Evolutionary conservation across 2,329 filamentous ascomycete genomes (phyloP), one percentile per base, ranked within the genome.

Genomic region (Chaetomium globosum): DNA sequence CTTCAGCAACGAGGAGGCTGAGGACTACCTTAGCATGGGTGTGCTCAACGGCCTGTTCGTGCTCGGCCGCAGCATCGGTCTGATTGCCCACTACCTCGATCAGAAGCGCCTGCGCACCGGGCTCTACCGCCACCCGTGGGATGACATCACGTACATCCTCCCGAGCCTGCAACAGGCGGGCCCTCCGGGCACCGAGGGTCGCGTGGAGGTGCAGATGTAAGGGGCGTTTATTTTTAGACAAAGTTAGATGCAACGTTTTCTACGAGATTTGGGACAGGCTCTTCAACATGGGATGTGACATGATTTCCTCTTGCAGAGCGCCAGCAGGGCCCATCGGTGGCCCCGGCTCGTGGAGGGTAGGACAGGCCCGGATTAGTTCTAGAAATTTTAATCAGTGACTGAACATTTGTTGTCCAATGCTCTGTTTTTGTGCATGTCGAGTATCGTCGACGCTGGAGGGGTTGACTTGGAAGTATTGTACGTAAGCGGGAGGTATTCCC

Each of bases 21-120:
- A 99, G 82, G 95, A 99, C 80, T 99, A 99, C 87, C 89, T 99
- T 77, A 88, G 89, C 81, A 99, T 98, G 93, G 95, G 95, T 87
- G 95, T 99, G 57, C 89, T 99, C 74, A 99, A 99, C 87, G 95
- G 95, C 84, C 91, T 99, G 68, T 99, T 99, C 85, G 95, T 99
- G 55, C 88, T 99, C 67, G 95, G 95, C 77, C 91, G 95, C 77
- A 92, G 88, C 80, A 99, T 99, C 76, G 95, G 95, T 91, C 86
- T 99, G 73, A 99, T 99, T 90, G 95, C 95, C 76, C 95, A 99
- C 83, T 98, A 94, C 87, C 89, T 99, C 75, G 95, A 99, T 84
- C 95, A 99, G 88, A 99, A 99, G 93, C 89, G 95, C 81, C 87
- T 99, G 80, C 91, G 94, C 76, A 99, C 95, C 76, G 95, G 95